These are phyloP conservation scores for Penicillium sp. DNA, from an alignment of 2,329 filamentous ascomycete species.

Conservation along the genomic window DNA sequence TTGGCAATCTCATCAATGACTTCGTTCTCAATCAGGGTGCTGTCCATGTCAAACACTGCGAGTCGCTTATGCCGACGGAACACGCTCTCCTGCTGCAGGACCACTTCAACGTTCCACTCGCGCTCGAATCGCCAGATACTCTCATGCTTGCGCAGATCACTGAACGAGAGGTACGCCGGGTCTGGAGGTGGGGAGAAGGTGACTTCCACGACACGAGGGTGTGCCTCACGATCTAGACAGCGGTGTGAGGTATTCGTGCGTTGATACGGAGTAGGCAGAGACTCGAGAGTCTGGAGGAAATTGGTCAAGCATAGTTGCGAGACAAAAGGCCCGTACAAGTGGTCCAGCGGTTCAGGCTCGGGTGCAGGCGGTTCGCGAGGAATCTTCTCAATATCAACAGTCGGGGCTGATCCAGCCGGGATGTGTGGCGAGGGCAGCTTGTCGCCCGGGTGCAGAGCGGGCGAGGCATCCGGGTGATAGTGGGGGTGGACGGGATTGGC, in stretches of 20 bases:
- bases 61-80: constrained; percentile 80
- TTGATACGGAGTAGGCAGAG: constrained; percentile 51
- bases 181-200: constrained; percentile 54
- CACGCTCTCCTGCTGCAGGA: constrained; percentile 71
- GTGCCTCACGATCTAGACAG: constrained; percentile 49
- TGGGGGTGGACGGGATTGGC: constrained; percentile 45
- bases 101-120: constrained; percentile 85
- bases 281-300: constrained; percentile 55
- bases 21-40: constrained; percentile 94
- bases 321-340: constrained; percentile 57
- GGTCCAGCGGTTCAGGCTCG: constrained; percentile 57
- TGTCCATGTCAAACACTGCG: constrained; percentile 98
- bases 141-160: constrained; percentile 76
- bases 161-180: constrained; percentile 54
- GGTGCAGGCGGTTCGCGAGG: constrained; percentile 57
- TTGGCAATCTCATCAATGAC: constrained; percentile 94
- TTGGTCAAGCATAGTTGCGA: constrained; percentile 58
- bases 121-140: constrained; percentile 80
- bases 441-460: constrained; percentile 38
- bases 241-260: constrained; percentile 51
- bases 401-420: constrained; percentile 51
- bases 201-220: constrained; percentile 56
- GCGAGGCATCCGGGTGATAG: constrained; percentile 51
- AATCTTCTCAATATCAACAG: constrained; percentile 53
- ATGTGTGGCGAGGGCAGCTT: constrained; percentile 44